Conservation (phyloP, 495 filamentous ascomycete species). For the Mytilinidion resinicola region DNA sequence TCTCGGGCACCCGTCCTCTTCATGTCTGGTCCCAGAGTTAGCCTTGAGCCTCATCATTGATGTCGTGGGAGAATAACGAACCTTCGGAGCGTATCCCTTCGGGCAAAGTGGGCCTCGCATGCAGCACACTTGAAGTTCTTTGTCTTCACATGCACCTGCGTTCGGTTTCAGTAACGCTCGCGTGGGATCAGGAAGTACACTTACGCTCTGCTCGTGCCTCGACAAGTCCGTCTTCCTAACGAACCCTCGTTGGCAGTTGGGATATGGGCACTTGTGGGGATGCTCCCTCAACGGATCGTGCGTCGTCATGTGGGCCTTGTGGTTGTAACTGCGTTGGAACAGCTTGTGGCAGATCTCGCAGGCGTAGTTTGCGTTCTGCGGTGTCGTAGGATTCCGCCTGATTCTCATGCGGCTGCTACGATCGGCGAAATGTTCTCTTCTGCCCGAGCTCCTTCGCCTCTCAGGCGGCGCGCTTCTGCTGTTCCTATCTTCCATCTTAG, state of each 20-base stretch:
- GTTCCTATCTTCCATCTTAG: neutral
- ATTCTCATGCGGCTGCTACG: conserved; percentile 29
- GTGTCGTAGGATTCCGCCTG: conserved; percentile 57
- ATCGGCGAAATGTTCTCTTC: neutral
- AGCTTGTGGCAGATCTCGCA: conserved; percentile 72
- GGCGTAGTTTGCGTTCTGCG: conserved; percentile 67
- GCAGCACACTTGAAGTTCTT: conserved; percentile 64
- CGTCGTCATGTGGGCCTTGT: conserved; percentile 81
- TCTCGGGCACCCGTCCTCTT: conserved; percentile 74
- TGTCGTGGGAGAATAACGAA: conserved; percentile 33
- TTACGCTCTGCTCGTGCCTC: conserved; percentile 73
- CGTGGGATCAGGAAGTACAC: conserved; percentile 16
- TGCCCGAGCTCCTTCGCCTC: conserved; percentile 1
- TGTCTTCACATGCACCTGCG: conserved; percentile 63
- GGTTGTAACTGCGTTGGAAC: conserved; percentile 87
- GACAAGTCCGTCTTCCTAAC: conserved; percentile 79
- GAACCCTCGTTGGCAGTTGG: conserved; percentile 66
- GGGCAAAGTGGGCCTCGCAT: conserved; percentile 68
- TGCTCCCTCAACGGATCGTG: conserved; percentile 73
- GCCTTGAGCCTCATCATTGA: neutral
- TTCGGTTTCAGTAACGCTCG: conserved; percentile 1
- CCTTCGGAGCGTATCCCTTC: conserved; percentile 80
- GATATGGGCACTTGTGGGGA: conserved; percentile 58
- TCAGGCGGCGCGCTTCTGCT: neutral
- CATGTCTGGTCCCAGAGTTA: conserved; percentile 50